phyloP scores from a whole-genome alignment of 208 protist genomes.

The Acanthamoeba sp. region DNA sequence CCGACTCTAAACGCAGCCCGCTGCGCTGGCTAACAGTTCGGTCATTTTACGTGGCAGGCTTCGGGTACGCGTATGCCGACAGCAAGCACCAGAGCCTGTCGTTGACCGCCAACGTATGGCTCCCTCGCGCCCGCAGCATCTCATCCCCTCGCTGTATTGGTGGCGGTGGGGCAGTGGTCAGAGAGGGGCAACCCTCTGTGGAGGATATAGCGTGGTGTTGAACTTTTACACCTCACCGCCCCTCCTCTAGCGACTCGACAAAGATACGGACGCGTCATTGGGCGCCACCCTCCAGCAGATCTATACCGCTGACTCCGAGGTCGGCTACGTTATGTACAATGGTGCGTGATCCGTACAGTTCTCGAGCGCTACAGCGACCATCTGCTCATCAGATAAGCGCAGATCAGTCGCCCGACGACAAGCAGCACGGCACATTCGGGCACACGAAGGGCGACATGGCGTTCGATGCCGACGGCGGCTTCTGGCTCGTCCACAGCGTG shows the following conservation, averaged over 20 bases:
- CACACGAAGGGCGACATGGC: constrained; percentile 80
- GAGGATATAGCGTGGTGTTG: too few species aligned
- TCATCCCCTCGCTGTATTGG: too few species aligned
- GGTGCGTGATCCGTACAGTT: constrained; percentile 29
- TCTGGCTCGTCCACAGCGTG: constrained; percentile 80
- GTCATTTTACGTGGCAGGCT: constrained; percentile 54
- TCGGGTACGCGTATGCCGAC: constrained; percentile 81
- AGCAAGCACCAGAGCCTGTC: neutral
- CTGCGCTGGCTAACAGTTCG: too few species aligned
- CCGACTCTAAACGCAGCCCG: neutral
- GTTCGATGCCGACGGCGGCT: constrained; percentile 68
- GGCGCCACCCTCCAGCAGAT: constrained; percentile 76
- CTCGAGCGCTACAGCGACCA: too few species aligned
- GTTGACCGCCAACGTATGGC: constrained; percentile 8
- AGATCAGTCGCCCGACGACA: constrained; percentile 6
- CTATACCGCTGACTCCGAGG: neutral
- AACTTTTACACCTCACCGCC: neutral
- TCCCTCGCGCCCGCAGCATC: neutral
- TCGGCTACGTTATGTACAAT: constrained; percentile 81
- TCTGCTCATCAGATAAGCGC: too few species aligned
- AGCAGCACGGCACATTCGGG: constrained; percentile 29
- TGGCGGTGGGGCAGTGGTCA: too few species aligned
- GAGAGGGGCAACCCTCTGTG: too few species aligned
- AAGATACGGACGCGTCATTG: constrained; percentile 33
- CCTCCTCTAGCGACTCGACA: constrained; percentile 46